Conservation (phyloP, 805 yeast genomes). For the Candida wancherniae region DNA sequence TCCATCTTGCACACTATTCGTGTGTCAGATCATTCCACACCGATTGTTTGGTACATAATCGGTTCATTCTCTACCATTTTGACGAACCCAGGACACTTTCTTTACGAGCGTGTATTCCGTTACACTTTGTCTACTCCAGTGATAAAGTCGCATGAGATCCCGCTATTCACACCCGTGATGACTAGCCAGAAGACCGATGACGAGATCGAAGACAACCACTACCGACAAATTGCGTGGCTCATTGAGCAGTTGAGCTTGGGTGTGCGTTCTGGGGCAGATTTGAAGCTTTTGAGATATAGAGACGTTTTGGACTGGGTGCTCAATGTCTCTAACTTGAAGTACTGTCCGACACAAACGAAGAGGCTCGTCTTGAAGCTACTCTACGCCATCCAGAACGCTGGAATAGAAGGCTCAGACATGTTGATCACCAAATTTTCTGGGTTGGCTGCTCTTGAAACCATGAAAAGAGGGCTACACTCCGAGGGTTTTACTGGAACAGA, state of each 20-base stretch:
- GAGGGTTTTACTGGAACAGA: constrained; percentile 20
- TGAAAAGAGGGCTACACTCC: constrained; percentile 16
- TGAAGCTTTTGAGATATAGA: constrained; percentile 45
- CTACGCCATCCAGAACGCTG: constrained; percentile 45
- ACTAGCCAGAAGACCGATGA: constrained; percentile 20
- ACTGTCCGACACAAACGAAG: constrained; percentile 36
- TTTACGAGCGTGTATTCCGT: constrained; percentile 67
- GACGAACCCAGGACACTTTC: constrained; percentile 63
- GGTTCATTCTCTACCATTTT: constrained; percentile 55
- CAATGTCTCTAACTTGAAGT: constrained; percentile 47
- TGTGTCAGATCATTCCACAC: constrained; percentile 12
- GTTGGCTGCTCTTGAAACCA: constrained; percentile 23
- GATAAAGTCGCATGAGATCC: constrained; percentile 39
- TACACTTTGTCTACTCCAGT: constrained; percentile 59
- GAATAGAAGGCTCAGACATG: constrained; percentile 49
- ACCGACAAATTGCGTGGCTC: constrained; percentile 64
- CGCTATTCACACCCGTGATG: constrained; percentile 40
- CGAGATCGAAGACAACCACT: constrained; percentile 39
- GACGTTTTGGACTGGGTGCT: constrained; percentile 67
- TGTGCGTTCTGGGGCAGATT: constrained; percentile 45
- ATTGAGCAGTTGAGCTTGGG: constrained; percentile 46
- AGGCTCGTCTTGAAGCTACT: constrained; percentile 39
- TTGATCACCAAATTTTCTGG: constrained; percentile 54
- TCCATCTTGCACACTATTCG: constrained; percentile 38
- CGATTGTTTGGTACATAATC: constrained; percentile 44